Evolutionary conservation across 2,329 filamentous ascomycete species (phyloP).

Genomic region (Leptographium lundbergii): DNA sequence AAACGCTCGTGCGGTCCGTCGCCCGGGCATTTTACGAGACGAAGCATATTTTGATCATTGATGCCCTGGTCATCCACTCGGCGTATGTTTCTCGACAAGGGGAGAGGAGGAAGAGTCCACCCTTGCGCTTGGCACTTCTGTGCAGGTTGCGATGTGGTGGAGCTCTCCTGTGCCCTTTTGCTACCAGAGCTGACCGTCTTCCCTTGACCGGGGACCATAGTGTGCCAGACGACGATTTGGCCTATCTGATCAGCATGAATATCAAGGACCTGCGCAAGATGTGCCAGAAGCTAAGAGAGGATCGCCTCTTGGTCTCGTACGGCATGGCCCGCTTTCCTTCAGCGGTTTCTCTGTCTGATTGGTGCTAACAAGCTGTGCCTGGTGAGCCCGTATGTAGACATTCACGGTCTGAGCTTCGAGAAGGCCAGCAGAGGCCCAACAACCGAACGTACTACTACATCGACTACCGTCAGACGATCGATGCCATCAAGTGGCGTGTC

Average conservation of each 20-base stretch:
- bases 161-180: background rate
- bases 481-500: slow-evolving; percentile 90
- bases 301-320: slow-evolving; percentile 73
- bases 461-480: slow-evolving; percentile 85
- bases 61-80: slow-evolving; percentile 76
- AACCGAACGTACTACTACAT: slow-evolving; percentile 95
- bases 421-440: slow-evolving; percentile 69
- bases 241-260: slow-evolving; percentile 77
- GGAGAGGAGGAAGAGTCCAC: slow-evolving; percentile 20
- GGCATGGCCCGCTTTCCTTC: slow-evolving; percentile 4
- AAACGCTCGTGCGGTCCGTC: slow-evolving; percentile 74
- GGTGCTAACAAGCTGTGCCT: background rate
- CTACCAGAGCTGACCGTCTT: slow-evolving; percentile 14
- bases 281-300: slow-evolving; percentile 72
- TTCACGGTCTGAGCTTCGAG: slow-evolving; percentile 63
- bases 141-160: background rate
- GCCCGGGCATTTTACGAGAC: slow-evolving; percentile 79
- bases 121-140: background rate
- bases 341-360: background rate
- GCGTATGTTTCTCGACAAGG: slow-evolving; percentile 36
- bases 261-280: slow-evolving; percentile 85
- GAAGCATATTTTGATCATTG: slow-evolving; percentile 71
- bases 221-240: slow-evolving; percentile 75
- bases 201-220: background rate
- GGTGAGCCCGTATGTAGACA: slow-evolving; percentile 32